These are phyloP conservation scores for Coemansia sp. DNA, from an alignment of 192 early-diverging fungal genomes.

Conservation along the genomic window DNA sequence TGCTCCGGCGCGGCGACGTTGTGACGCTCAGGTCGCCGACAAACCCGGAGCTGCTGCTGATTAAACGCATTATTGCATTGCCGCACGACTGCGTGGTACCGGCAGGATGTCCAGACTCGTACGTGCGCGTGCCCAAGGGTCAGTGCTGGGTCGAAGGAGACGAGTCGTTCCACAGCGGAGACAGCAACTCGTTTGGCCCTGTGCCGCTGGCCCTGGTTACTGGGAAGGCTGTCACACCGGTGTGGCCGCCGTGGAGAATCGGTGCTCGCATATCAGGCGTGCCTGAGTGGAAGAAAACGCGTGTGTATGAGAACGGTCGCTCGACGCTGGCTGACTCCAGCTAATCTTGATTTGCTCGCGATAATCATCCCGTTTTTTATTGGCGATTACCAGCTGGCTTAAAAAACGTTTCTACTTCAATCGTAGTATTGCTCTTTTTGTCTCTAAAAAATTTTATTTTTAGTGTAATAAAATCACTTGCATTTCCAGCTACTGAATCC, in stretches of 20 bases:
- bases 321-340: neutral
- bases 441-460: no score
- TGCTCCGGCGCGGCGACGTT: conserved; percentile 64
- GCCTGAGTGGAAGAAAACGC: conserved; percentile 44
- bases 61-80: conserved; percentile 84
- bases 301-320: conserved; percentile 32
- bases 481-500: no score
- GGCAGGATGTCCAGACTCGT: conserved; percentile 23
- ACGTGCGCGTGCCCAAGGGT: conserved; percentile 68
- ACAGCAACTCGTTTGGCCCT: conserved; percentile 79
- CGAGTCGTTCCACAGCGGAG: conserved; percentile 77
- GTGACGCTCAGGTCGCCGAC: conserved; percentile 66
- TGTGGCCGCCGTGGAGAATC: conserved; percentile 72
- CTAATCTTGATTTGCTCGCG: neutral
- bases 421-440: no score
- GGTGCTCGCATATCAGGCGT: conserved; percentile 49
- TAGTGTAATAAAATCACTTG: no score
- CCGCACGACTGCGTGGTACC: conserved; percentile 69
- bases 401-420: no score
- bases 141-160: conserved; percentile 88
- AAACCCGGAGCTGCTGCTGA: conserved; percentile 67
- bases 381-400: no score
- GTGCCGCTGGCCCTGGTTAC: conserved; percentile 69
- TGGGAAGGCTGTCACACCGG: conserved; percentile 58
- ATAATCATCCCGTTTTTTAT: no score